Evolutionary conservation across 345 rosid species (phyloP).

Genomic region (thale cress (Arabidopsis thaliana)): TAIR10.1 NC_003070.9:4358501-4359000

Average conservation of each 20-base stretch:
- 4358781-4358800: not conserved
- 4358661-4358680: conserved; percentile 4
- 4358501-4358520: not conserved
- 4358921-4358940: not conserved
- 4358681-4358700: conserved; percentile 17
- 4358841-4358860: not conserved
- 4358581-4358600: not conserved
- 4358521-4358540: conserved; percentile 7
- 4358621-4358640: not conserved
- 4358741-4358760: not conserved
- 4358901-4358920: not conserved
- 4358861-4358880: not conserved
- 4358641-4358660: conserved; percentile 11
- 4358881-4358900: not conserved
- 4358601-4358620: conserved; percentile 2
- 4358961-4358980: conserved; percentile 11
- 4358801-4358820: not conserved
- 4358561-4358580: too few species aligned
- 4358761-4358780: conserved; percentile 20
- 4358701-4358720: conserved; percentile 5
- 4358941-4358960: not conserved
- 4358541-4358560: not conserved
- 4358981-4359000: not conserved
- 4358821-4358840: not conserved
- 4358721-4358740: not conserved